Percentiles rank a stretch among this genome's conserved stretches.
Evolutionary conservation across 2,329 filamentous ascomycete genomes (phyloP).

Genomic region (Colletotrichum destructivum): DNA sequence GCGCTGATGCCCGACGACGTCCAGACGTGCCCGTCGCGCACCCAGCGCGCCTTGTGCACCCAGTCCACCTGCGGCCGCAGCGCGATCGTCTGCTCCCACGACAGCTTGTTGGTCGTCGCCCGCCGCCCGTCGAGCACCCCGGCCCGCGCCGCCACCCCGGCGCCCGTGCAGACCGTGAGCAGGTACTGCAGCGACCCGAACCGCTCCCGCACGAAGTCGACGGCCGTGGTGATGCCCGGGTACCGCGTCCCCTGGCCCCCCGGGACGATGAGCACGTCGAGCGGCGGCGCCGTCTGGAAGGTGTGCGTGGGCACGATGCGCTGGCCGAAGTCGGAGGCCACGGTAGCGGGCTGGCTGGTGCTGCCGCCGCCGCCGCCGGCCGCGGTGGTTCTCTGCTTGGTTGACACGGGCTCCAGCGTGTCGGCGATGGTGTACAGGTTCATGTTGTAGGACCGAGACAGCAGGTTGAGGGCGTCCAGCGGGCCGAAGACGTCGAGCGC

Average conservation of each 20-base stretch:
- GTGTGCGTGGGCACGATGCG: slow-evolving; percentile 53
- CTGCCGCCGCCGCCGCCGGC: not conserved
- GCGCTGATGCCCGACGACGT: slow-evolving; percentile 71
- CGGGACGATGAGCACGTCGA: slow-evolving; percentile 71
- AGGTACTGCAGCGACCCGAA: slow-evolving; percentile 62
- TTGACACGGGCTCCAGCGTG: slow-evolving; percentile 40
- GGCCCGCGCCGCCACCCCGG: slow-evolving; percentile 64
- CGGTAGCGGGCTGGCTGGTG: not conserved
- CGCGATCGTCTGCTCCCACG: slow-evolving; percentile 59
- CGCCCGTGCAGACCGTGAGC: slow-evolving; percentile 72
- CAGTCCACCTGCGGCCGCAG: slow-evolving; percentile 63
- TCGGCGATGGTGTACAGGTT: slow-evolving; percentile 43
- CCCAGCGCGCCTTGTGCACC: slow-evolving; percentile 70
- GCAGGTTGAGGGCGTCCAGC: slow-evolving; percentile 52
- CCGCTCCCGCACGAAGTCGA: slow-evolving; percentile 57
- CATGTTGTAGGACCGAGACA: slow-evolving; percentile 39
- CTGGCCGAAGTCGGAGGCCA: slow-evolving; percentile 35
- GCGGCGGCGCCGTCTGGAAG: slow-evolving; percentile 58
- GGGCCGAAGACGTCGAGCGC: slow-evolving; percentile 57
- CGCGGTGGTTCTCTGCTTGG: slow-evolving; percentile 16
- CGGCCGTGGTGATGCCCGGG: slow-evolving; percentile 48
- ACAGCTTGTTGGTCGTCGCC: slow-evolving; percentile 72
- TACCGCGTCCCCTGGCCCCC: slow-evolving; percentile 63
- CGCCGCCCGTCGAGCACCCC: slow-evolving; percentile 67
- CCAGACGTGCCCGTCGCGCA: slow-evolving; percentile 71